phyloP scores from a whole-genome alignment of 352 stramenopile genomes.

The Pythium utonaiense region DNA sequence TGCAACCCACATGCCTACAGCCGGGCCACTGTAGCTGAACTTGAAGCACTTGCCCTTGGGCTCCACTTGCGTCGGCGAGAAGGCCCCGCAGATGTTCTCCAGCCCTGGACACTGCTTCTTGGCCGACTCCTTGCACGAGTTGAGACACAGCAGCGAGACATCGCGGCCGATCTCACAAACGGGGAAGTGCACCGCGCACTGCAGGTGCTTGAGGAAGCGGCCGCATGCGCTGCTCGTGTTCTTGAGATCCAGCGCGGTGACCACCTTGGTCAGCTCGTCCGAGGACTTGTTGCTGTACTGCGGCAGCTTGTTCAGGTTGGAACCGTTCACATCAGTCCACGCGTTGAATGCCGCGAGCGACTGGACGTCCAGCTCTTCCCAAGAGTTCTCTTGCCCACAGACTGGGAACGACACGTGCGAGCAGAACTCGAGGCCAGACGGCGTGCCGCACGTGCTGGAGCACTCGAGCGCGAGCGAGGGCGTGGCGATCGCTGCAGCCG shows the following conservation, averaged over 20 bases:
- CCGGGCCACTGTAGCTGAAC: slow-evolving; percentile 53
- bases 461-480: slow-evolving; percentile 39
- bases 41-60: slow-evolving; percentile 74
- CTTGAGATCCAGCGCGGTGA: slow-evolving; percentile 50
- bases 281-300: slow-evolving; percentile 42
- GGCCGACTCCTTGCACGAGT: slow-evolving; percentile 57
- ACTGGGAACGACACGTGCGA: slow-evolving; percentile 75
- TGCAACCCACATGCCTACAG: slow-evolving; percentile 68
- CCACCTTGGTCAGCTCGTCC: slow-evolving; percentile 33
- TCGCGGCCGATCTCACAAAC: slow-evolving; percentile 81
- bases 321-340: slow-evolving; percentile 50
- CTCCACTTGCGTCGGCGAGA: slow-evolving; percentile 43
- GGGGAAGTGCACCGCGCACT: slow-evolving; percentile 74
- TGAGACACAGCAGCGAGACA: slow-evolving; percentile 52
- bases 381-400: slow-evolving; percentile 54
- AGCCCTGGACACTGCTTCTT: slow-evolving; percentile 66
- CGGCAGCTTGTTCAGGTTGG: slow-evolving; percentile 34
- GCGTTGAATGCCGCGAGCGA: slow-evolving; percentile 38
- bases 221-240: slow-evolving; percentile 66
- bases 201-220: slow-evolving; percentile 46
- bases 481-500: slow-evolving; percentile 3
- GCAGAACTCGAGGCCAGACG: slow-evolving; percentile 69
- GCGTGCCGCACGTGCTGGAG: slow-evolving; percentile 72
- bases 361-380: slow-evolving; percentile 49
- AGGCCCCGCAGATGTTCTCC: slow-evolving; percentile 47